Evolutionary conservation across 1,139 yeast genomes (phyloP).

Genomic region (Yamadazyma siamensis): DNA sequence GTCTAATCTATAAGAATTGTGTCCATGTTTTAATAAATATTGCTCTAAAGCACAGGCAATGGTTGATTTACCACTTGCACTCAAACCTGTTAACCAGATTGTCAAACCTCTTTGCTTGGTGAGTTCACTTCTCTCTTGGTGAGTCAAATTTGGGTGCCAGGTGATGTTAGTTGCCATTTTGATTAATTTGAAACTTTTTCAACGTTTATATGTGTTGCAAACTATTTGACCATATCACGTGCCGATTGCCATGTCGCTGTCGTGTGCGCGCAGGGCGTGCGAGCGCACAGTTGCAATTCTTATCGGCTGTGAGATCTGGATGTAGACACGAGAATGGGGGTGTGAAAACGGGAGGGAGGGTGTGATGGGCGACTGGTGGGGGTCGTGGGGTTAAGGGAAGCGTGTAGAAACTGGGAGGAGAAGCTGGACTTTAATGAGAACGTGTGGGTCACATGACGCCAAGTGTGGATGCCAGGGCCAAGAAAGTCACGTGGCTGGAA

Average conservation of each 20-base stretch:
- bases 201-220: slow-evolving; percentile 5
- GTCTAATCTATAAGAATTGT: slow-evolving; percentile 81
- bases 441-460: too few species aligned
- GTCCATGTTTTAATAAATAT: slow-evolving; percentile 60
- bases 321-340: too few species aligned
- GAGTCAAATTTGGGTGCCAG: slow-evolving; percentile 90
- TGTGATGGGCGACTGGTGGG: too few species aligned
- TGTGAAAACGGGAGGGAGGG: too few species aligned
- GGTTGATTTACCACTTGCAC: slow-evolving; percentile 94
- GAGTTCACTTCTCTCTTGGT: slow-evolving; percentile 67
- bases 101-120: slow-evolving; percentile 87
- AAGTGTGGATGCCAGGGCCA: too few species aligned
- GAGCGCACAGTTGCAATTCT: background rate
- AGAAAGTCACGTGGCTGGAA: too few species aligned
- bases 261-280: too few species aligned
- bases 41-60: slow-evolving; percentile 95
- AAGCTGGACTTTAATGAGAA: too few species aligned
- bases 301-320: background rate
- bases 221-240: slow-evolving; percentile 9
- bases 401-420: too few species aligned
- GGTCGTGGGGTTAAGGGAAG: too few species aligned
- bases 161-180: slow-evolving; percentile 91
- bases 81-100: slow-evolving; percentile 90
- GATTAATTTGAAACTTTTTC: background rate
- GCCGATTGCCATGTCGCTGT: slow-evolving; percentile 1